Evolutionary conservation across 441 rosid genomes (phyloP).

Genomic region (Aleurites moluccanus): DNA sequence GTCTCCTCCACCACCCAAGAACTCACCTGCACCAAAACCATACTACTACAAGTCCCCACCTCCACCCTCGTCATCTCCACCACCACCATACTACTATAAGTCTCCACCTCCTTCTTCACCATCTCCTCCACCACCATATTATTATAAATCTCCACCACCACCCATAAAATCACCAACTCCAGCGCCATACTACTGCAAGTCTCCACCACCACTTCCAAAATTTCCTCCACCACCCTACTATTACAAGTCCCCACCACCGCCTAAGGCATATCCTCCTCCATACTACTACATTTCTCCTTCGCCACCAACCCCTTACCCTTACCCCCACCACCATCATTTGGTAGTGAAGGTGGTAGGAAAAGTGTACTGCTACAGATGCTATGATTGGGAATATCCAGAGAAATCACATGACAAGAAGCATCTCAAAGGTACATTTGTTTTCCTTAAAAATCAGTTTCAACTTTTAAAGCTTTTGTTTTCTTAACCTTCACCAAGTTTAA

Average conservation of each 20-base stretch:
- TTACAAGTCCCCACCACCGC: slow-evolving; percentile 68
- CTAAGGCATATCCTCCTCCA: slow-evolving; percentile 24
- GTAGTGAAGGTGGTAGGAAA: slow-evolving; percentile 82
- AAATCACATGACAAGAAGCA: slow-evolving; percentile 88
- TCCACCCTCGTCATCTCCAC: no score
- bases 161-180: slow-evolving; percentile 25
- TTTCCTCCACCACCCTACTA: slow-evolving; percentile 39
- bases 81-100: background rate
- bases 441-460: background rate
- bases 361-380: slow-evolving; percentile 86
- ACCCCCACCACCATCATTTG: slow-evolving; percentile 47
- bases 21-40: no score
- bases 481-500: background rate
- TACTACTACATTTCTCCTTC: slow-evolving; percentile 40
- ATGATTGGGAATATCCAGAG: slow-evolving; percentile 71
- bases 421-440: slow-evolving; percentile 59
- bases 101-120: background rate
- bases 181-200: slow-evolving; percentile 41
- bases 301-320: slow-evolving; percentile 27
- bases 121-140: slow-evolving; percentile 35
- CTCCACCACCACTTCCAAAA: slow-evolving; percentile 43
- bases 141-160: slow-evolving; percentile 44
- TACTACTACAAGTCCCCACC: no score
- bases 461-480: background rate
- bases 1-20: no score